A percentile compares a stretch with the other conserved stretches of the same genome.
Evolutionary conservation across 225 moss, liverwort and hornwort genomes (phyloP).

Genomic region (Anthoceros angustus): DNA sequence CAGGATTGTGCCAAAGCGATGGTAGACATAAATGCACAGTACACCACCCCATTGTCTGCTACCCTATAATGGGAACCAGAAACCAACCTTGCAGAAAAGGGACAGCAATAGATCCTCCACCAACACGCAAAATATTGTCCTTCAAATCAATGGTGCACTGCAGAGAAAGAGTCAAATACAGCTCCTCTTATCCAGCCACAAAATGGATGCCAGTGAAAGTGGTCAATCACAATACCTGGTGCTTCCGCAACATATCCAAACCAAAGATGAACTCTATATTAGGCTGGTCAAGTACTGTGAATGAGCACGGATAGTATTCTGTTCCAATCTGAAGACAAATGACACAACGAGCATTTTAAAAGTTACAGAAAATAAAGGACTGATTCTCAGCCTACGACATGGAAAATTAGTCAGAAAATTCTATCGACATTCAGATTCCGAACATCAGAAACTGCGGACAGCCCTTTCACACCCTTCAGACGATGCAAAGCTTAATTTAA

Average conservation of each 20-base stretch:
- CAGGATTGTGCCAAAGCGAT: neutral
- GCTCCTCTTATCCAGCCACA: too few species aligned
- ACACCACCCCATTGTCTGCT: neutral
- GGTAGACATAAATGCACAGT: neutral
- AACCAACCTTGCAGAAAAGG: constrained; percentile 73
- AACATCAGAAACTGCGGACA: neutral
- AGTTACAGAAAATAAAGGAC: too few species aligned
- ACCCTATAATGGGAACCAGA: neutral
- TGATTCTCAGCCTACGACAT: too few species aligned
- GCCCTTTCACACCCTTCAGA: neutral
- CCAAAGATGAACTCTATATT: constrained; percentile 97
- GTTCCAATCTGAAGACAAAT: constrained; percentile 53
- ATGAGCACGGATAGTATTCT: constrained; percentile 92
- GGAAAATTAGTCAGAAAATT: too few species aligned
- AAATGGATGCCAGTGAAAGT: neutral
- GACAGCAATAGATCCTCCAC: constrained; percentile 87
- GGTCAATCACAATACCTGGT: constrained; percentile 36
- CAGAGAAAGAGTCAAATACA: constrained; percentile 7
- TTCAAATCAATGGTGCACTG: constrained; percentile 91
- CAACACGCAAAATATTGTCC: constrained; percentile 72
- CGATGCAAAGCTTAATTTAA: neutral
- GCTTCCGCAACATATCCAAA: constrained; percentile 95
- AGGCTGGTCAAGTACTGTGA: constrained; percentile 93
- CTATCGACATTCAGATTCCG: too few species aligned
- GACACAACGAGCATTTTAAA: neutral